Percentiles rank a stretch among this genome's conserved stretches.
Conservation (phyloP, 2,329 filamentous ascomycete species). For the Aureobasidium vineae region DNA sequence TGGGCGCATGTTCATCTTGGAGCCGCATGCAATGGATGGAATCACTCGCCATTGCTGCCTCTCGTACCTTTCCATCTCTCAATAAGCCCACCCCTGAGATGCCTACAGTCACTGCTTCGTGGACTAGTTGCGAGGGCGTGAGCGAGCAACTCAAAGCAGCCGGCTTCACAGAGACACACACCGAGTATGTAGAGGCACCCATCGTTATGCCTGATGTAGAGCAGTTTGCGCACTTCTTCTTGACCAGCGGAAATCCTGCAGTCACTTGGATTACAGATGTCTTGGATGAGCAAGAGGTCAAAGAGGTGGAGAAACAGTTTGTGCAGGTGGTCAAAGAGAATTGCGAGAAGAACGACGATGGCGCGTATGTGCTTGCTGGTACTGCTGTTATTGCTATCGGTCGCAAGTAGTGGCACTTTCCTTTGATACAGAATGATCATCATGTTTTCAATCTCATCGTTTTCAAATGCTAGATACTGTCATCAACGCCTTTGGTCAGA, state of each 20-base stretch:
- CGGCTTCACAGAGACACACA: slow-evolving; percentile 34
- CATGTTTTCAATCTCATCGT: not conserved
- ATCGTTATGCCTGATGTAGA: not conserved
- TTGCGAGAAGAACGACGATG: not conserved
- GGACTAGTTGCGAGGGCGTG: slow-evolving; percentile 31
- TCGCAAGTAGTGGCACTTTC: slow-evolving; percentile 1
- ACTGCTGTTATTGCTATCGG: slow-evolving; percentile 3
- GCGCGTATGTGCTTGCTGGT: not conserved
- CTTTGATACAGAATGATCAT: not conserved
- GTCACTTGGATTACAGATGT: slow-evolving; percentile 6
- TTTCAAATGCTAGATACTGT: not conserved
- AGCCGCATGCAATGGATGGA: slow-evolving; percentile 35
- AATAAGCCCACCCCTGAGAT: slow-evolving; percentile 18
- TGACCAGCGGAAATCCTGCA: slow-evolving; percentile 4
- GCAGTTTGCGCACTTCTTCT: not conserved
- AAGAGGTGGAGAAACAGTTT: not conserved
- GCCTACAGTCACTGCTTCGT: slow-evolving; percentile 32
- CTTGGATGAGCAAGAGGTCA: not conserved
- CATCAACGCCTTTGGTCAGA: too few relatives aligned
- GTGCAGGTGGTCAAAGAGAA: slow-evolving; percentile 1
- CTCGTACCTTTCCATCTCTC: slow-evolving; percentile 30
- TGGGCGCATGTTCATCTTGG: slow-evolving; percentile 35
- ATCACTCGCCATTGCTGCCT: slow-evolving; percentile 30
- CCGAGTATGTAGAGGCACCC: slow-evolving; percentile 28
- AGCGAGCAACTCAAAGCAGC: slow-evolving; percentile 33